A percentile compares a stretch with the other conserved stretches of the same genome.
phyloP scores from a whole-genome alignment of 176 grass and related monocot species.

The Rhipidocladum racemiflorum region DNA sequence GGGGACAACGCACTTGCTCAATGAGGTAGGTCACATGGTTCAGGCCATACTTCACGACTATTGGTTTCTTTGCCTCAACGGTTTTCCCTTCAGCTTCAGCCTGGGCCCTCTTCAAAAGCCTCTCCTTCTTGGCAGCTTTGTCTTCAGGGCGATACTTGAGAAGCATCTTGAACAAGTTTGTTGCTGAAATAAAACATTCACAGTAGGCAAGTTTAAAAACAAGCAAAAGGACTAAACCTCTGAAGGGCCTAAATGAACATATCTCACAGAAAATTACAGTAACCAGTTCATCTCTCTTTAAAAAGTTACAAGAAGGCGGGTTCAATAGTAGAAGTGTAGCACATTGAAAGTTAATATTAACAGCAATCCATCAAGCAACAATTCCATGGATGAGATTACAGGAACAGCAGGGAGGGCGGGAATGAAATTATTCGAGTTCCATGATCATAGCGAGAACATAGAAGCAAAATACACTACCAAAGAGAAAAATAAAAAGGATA shows the following conservation, averaged over 20 bases:
- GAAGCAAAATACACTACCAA: not conserved
- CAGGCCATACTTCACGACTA: slow-evolving; percentile 66
- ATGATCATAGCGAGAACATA: not conserved
- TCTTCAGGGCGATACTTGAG: slow-evolving; percentile 60
- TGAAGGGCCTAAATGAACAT: not conserved
- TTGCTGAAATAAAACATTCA: slow-evolving; percentile 30
- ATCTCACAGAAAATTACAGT: not conserved
- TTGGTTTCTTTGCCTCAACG: slow-evolving; percentile 60
- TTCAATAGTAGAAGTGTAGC: not conserved
- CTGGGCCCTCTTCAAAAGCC: slow-evolving; percentile 58
- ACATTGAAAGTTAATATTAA: not conserved
- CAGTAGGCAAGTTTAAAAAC: not conserved
- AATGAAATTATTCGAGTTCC: not conserved
- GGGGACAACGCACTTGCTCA: slow-evolving; percentile 31
- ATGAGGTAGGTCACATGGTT: slow-evolving; percentile 75
- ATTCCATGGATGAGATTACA: not conserved
- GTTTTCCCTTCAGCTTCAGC: slow-evolving; percentile 57
- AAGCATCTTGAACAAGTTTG: slow-evolving; percentile 62
- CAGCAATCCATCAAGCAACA: not conserved
- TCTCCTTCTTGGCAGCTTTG: slow-evolving; percentile 62
- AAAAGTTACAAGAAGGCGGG: not conserved
- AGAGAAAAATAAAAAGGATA: not conserved
- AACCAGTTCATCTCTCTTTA: not conserved
- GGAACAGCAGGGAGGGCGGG: not conserved
- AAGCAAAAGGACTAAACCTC: not conserved